These are phyloP conservation scores for Leccinum cinnamomeum DNA, from an alignment of 1,284 basidiomycete species.

Conservation along the genomic window DNA sequence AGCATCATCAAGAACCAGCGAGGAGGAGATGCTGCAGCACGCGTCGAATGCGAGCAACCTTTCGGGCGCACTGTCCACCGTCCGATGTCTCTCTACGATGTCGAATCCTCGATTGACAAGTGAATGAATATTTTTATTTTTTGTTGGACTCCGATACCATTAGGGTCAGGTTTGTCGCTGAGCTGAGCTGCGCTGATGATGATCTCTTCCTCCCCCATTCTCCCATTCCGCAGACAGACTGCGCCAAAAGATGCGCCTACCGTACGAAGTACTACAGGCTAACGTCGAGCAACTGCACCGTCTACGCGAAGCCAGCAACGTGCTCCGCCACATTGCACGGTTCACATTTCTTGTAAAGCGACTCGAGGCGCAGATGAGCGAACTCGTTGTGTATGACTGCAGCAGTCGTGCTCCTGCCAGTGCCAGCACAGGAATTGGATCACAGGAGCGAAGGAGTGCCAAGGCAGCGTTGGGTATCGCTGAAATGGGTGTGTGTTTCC, in stretches of 20 bases:
- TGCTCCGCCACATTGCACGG: slow-evolving; percentile 78
- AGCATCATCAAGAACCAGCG: slow-evolving; percentile 23
- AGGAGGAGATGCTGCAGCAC: slow-evolving; percentile 52
- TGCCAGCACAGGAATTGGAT: slow-evolving; percentile 29
- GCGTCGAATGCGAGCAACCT: slow-evolving; percentile 66
- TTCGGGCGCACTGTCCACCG: slow-evolving; percentile 60
- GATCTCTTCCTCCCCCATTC: neutral
- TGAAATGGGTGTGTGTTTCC: slow-evolving; percentile 66
- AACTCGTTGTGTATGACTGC: slow-evolving; percentile 44
- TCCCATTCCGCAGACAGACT: slow-evolving; percentile 47
- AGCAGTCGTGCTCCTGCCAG: neutral
- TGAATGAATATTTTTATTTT: slow-evolving; percentile 32
- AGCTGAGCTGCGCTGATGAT: neutral
- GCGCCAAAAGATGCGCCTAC: slow-evolving; percentile 79
- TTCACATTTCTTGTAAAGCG: slow-evolving; percentile 81
- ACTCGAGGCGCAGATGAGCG: slow-evolving; percentile 77
- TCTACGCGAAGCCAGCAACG: slow-evolving; percentile 77
- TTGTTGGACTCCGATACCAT: neutral
- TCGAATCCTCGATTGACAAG: slow-evolving; percentile 74
- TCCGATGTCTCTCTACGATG: slow-evolving; percentile 62
- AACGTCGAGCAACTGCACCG: slow-evolving; percentile 74
- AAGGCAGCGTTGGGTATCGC: slow-evolving; percentile 90
- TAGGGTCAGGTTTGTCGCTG: neutral
- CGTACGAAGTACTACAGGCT: slow-evolving; percentile 71
- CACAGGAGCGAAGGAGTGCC: slow-evolving; percentile 76